phyloP scores from a whole-genome alignment of 2,329 filamentous ascomycete genomes.

The Claviceps fusiformis region DNA sequence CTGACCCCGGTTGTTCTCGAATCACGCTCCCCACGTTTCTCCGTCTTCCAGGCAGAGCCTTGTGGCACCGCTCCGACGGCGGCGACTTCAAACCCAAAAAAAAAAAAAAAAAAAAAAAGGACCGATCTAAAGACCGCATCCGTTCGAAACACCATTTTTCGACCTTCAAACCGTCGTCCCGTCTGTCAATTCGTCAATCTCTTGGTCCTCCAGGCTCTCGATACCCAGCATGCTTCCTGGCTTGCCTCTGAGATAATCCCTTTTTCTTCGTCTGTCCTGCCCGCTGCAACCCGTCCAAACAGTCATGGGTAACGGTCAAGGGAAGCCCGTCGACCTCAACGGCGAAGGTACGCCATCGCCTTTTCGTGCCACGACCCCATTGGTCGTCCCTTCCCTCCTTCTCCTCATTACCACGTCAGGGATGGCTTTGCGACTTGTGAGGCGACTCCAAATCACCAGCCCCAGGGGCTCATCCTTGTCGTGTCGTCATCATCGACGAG shows the following conservation, averaged over 20 bases:
- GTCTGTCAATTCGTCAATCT: background rate
- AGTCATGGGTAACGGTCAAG: slow-evolving; percentile 94
- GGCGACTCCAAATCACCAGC: background rate
- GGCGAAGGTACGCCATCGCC: slow-evolving; percentile 59
- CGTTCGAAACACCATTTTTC: background rate
- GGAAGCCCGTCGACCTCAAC: slow-evolving; percentile 82
- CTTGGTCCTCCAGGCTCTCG: slow-evolving; percentile 1
- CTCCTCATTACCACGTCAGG: background rate
- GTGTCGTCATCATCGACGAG: background rate
- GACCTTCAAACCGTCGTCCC: background rate
- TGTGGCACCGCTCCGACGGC: background rate
- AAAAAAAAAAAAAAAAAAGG: background rate
- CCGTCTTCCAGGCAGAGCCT: background rate
- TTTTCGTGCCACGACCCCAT: slow-evolving; percentile 1
- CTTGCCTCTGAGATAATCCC: slow-evolving; percentile 12
- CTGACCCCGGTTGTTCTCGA: slow-evolving; percentile 3
- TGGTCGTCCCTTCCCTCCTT: background rate
- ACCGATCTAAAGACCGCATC: background rate
- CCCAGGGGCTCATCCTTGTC: background rate
- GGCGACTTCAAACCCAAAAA: background rate
- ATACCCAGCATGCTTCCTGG: slow-evolving; percentile 14
- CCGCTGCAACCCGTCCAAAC: slow-evolving; percentile 13
- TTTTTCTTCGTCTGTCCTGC: slow-evolving; percentile 10
- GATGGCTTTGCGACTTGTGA: background rate
- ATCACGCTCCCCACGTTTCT: slow-evolving; percentile 1